These are phyloP conservation scores for Cicer arietinum DNA, from an alignment of 306 rosid genomes.

Conservation along the genomic window DNA sequence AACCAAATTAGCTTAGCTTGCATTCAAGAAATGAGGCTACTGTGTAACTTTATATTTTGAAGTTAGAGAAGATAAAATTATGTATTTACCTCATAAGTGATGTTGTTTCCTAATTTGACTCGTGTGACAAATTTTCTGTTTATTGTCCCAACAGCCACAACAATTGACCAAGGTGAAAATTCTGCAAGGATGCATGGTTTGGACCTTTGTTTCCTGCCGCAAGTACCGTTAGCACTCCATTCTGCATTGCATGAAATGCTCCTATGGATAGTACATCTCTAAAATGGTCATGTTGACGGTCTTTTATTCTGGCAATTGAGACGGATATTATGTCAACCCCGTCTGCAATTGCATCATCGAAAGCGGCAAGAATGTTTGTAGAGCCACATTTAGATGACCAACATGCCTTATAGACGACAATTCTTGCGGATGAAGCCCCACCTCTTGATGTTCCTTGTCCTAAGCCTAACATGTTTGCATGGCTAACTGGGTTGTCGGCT, in stretches of 20 bases:
- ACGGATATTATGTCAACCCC: conserved; percentile 61
- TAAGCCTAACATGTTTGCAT: no score
- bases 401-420: no score
- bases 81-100: conserved; percentile 48
- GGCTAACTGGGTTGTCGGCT: no score
- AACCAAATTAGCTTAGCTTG: no score
- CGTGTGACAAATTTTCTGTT: conserved; percentile 53
- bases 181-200: not conserved
- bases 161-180: conserved; percentile 57
- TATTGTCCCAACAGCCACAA: conserved; percentile 56
- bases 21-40: no score
- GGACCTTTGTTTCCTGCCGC: conserved; percentile 56
- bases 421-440: no score
- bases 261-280: not conserved
- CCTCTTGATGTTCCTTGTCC: no score
- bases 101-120: no score
- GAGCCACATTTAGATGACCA: no score
- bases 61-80: no score
- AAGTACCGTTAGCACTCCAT: conserved; percentile 47
- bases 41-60: no score
- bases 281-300: conserved; percentile 10
- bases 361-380: conserved; percentile 40
- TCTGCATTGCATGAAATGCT: conserved; percentile 57
- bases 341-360: conserved; percentile 64
- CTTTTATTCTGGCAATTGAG: no score